Percentiles rank a stretch among this genome's conserved stretches.
phyloP scores from a whole-genome alignment of 495 filamentous ascomycete species.

The Aspergillus sclerotioniger region DNA sequence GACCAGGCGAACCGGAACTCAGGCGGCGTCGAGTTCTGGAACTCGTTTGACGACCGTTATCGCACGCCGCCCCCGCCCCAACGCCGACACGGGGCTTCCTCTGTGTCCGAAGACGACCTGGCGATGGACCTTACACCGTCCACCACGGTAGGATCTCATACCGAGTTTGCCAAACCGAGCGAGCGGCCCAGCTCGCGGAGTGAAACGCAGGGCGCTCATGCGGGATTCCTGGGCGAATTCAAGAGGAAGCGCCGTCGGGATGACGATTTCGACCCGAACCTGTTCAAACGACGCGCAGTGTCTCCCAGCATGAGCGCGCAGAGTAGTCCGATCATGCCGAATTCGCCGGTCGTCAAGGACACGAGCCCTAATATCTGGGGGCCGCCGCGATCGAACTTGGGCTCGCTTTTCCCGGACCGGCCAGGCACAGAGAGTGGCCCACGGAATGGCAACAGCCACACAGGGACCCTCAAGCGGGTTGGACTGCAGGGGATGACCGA shows the following conservation, averaged over 20 bases:
- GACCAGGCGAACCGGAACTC: conserved; percentile 69
- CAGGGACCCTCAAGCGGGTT: conserved; percentile 61
- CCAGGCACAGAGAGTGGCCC: conserved; percentile 39
- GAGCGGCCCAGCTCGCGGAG: conserved; percentile 38
- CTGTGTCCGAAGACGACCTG: conserved; percentile 70
- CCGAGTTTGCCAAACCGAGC: conserved; percentile 33
- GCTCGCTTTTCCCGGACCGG: conserved; percentile 50
- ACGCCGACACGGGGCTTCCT: conserved; percentile 54
- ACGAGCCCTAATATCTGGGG: conserved; percentile 66
- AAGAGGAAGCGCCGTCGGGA: conserved; percentile 80
- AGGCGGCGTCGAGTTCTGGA: conserved; percentile 75
- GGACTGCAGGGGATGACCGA: conserved; percentile 96
- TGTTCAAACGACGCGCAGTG: conserved; percentile 91
- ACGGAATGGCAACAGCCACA: conserved; percentile 26
- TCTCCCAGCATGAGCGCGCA: conserved; percentile 89
- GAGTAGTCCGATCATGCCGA: conserved; percentile 79
- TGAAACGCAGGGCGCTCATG: conserved; percentile 48
- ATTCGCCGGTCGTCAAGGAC: conserved; percentile 72
- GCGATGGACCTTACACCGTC: conserved; percentile 71
- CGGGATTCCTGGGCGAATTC: conserved; percentile 61
- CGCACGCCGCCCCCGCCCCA: conserved; percentile 64
- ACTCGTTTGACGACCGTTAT: conserved; percentile 64
- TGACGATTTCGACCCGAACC: conserved; percentile 85
- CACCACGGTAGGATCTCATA: conserved; percentile 37
- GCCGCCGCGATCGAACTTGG: conserved; percentile 55